Evolutionary conservation across 2,329 filamentous ascomycete species (phyloP).

Genomic region (Fusarium sp.): DNA sequence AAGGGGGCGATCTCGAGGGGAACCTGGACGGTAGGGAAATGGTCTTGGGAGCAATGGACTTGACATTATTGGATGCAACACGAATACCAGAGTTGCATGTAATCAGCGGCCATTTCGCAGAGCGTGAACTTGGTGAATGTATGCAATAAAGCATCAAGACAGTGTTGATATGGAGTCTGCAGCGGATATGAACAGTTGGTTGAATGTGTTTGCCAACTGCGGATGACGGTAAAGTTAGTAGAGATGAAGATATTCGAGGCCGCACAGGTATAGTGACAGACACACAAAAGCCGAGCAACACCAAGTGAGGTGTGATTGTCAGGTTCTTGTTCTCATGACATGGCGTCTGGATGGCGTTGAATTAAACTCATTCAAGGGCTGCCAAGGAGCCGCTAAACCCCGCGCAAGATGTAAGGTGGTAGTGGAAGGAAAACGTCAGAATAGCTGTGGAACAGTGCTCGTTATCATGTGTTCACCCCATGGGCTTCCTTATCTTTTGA

Average conservation of each 20-base stretch:
- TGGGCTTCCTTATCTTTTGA: background rate
- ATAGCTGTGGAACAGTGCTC: background rate
- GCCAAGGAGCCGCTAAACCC: background rate
- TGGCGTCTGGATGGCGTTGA: background rate
- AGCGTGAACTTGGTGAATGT: background rate
- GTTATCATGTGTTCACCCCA: background rate
- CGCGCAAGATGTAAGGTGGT: background rate
- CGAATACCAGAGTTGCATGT: conserved; percentile 30
- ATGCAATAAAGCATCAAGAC: background rate
- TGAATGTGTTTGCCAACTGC: background rate
- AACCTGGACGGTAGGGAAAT: conserved; percentile 22
- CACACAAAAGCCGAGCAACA: background rate
- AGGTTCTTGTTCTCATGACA: background rate
- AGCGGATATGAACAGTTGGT: background rate
- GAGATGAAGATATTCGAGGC: background rate
- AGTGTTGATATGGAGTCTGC: background rate
- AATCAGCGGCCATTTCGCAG: background rate
- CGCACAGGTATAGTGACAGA: background rate
- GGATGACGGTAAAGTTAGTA: background rate
- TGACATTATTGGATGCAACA: conserved; percentile 13
- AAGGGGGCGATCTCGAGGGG: conserved; percentile 22
- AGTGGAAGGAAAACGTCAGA: background rate
- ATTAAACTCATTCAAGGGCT: conserved; percentile 5
- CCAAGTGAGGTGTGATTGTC: background rate
- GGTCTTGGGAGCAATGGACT: conserved; percentile 25